These are phyloP conservation scores for Penicillium sp. DNA, from an alignment of 2,329 filamentous ascomycete species.

Conservation along the genomic window DNA sequence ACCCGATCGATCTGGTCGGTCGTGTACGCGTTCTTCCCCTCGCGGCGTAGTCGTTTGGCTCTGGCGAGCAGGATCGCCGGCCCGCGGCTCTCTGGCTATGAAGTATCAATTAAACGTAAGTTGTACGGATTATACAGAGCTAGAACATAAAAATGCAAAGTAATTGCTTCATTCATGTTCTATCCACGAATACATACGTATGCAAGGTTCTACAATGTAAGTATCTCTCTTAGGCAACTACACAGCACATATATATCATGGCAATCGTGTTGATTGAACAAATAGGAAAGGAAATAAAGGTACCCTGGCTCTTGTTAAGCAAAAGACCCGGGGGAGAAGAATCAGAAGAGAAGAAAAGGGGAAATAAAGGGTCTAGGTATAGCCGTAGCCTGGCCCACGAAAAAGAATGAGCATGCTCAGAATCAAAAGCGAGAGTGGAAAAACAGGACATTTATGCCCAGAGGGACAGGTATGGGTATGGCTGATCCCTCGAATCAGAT, in stretches of 20 bases:
- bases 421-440: conserved; percentile 10
- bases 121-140: no score
- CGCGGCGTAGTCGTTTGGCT: conserved; percentile 36
- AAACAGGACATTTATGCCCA: conserved; percentile 16
- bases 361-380: conserved; percentile 20
- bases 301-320: neutral
- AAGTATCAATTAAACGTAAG: no score
- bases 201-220: neutral
- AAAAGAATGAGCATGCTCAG: conserved; percentile 8
- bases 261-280: conserved; percentile 28
- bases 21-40: conserved; percentile 24
- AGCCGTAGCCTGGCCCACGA: conserved; percentile 23
- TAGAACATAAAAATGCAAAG: no score
- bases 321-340: conserved; percentile 1
- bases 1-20: conserved; percentile 7
- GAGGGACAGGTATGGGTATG: conserved; percentile 21
- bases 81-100: conserved; percentile 35
- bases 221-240: neutral
- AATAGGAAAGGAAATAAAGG: conserved; percentile 14
- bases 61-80: conserved; percentile 40
- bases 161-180: no score
- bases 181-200: no score
- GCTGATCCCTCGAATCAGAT: conserved; percentile 28
- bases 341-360: conserved; percentile 14
- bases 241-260: conserved; percentile 37